Evolutionary conservation across 2,329 filamentous ascomycete species (phyloP).

Genomic region (Colletotrichum somersetense): DNA sequence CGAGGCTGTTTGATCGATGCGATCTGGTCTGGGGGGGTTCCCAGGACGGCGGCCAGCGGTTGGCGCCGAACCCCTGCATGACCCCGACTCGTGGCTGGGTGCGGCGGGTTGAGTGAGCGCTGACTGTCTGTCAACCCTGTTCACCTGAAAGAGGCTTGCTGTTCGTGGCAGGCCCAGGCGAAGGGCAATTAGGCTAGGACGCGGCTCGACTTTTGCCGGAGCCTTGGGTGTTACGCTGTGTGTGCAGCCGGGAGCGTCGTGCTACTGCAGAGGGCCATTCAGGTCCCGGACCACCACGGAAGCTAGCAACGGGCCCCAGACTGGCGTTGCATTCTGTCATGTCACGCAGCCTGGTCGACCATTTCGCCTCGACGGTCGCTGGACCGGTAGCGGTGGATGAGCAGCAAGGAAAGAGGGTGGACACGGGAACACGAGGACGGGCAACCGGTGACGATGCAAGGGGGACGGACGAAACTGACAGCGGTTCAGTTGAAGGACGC

Average conservation of each 20-base stretch:
- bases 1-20: slow-evolving; percentile 41
- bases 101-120: no score
- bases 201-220: slow-evolving; percentile 28
- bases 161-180: slow-evolving; percentile 13
- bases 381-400: neutral
- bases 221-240: neutral
- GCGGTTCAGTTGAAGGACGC: neutral
- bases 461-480: slow-evolving; percentile 13
- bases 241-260: neutral
- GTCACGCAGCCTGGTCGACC: neutral
- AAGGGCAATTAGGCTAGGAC: slow-evolving; percentile 9
- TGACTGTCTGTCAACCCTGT: neutral
- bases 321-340: slow-evolving; percentile 10
- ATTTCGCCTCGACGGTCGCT: slow-evolving; percentile 1
- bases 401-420: neutral
- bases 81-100: neutral
- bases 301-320: neutral
- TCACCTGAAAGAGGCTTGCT: neutral
- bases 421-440: neutral
- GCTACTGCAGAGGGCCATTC: neutral
- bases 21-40: slow-evolving; percentile 16
- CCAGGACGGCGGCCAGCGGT: neutral
- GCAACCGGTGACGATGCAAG: slow-evolving; percentile 22
- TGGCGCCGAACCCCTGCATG: slow-evolving; percentile 9
- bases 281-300: slow-evolving; percentile 8